These are phyloP conservation scores for Hylodesmum podocarpum DNA, from an alignment of 306 rosid species.

Conservation along the genomic window DNA sequence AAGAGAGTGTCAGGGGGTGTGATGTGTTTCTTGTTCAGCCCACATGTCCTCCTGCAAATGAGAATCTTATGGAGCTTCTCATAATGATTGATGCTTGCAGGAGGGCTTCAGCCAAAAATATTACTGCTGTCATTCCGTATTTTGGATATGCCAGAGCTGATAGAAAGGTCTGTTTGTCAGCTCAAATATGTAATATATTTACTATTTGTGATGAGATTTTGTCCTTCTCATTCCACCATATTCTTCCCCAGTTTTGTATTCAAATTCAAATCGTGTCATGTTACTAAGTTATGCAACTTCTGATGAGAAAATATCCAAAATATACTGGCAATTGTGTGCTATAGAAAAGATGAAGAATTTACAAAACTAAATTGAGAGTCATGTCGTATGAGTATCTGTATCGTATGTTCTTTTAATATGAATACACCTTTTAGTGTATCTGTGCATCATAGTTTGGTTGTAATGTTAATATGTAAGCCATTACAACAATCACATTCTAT, in stretches of 20 bases:
- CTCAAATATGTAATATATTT: constrained; percentile 2
- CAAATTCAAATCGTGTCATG: background rate
- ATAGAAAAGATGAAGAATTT: background rate
- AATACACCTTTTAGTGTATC: background rate
- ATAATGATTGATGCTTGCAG: constrained; percentile 95
- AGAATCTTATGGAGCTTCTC: constrained; percentile 93
- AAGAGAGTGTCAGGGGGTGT: constrained; percentile 97
- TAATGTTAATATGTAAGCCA: background rate
- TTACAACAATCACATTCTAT: background rate
- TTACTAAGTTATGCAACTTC: background rate
- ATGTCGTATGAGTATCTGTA: background rate
- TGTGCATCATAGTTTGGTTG: constrained; percentile 8
- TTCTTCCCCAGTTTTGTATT: background rate
- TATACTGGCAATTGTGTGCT: background rate
- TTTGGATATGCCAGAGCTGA: constrained; percentile 99
- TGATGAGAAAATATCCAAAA: background rate
- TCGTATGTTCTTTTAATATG: background rate
- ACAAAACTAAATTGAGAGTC: background rate
- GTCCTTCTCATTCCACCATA: background rate
- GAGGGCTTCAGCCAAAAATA: constrained; percentile 94
- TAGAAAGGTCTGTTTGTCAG: constrained; percentile 62
- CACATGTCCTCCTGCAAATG: constrained; percentile 97
- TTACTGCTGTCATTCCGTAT: constrained; percentile 93
- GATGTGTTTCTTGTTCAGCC: constrained; percentile 96
- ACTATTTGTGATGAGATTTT: background rate